These are phyloP conservation scores for Podaxis sp. DNA, from an alignment of 768 basidiomycete genomes.

Conservation along the genomic window DNA sequence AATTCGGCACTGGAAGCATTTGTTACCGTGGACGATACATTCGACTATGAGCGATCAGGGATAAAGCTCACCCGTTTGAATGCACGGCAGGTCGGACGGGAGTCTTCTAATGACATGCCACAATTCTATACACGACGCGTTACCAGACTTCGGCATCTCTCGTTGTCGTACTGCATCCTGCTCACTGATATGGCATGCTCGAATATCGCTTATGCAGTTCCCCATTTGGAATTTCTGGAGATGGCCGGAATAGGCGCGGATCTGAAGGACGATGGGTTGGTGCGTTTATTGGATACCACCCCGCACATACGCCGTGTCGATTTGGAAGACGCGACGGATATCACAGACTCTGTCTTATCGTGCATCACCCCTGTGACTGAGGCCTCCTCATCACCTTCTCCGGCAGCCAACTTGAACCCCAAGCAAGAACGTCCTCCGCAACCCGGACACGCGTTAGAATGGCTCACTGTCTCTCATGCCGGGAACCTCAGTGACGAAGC, in stretches of 20 bases:
- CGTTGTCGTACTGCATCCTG: slow-evolving; percentile 65
- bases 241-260: slow-evolving; percentile 71
- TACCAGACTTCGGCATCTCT: slow-evolving; percentile 71
- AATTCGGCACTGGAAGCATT: slow-evolving; percentile 77
- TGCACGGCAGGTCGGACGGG: slow-evolving; percentile 64
- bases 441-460: slow-evolving; percentile 69
- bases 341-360: slow-evolving; percentile 71
- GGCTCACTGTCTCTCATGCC: slow-evolving; percentile 69
- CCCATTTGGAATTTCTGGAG: slow-evolving; percentile 75
- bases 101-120: slow-evolving; percentile 41
- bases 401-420: background rate
- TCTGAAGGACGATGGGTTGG: slow-evolving; percentile 71
- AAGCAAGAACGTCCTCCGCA: slow-evolving; percentile 27
- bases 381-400: background rate
- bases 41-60: slow-evolving; percentile 29
- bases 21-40: slow-evolving; percentile 49
- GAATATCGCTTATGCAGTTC: slow-evolving; percentile 68
- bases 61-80: slow-evolving; percentile 50
- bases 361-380: slow-evolving; percentile 52
- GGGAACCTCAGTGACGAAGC: slow-evolving; percentile 61
- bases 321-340: slow-evolving; percentile 77
- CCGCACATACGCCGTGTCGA: slow-evolving; percentile 75
- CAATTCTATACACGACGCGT: slow-evolving; percentile 53
- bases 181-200: slow-evolving; percentile 77
- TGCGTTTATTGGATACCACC: slow-evolving; percentile 65